Conservation (phyloP, 2,329 filamentous ascomycete genomes). For the Raffaelea ambrosiae region DNA sequence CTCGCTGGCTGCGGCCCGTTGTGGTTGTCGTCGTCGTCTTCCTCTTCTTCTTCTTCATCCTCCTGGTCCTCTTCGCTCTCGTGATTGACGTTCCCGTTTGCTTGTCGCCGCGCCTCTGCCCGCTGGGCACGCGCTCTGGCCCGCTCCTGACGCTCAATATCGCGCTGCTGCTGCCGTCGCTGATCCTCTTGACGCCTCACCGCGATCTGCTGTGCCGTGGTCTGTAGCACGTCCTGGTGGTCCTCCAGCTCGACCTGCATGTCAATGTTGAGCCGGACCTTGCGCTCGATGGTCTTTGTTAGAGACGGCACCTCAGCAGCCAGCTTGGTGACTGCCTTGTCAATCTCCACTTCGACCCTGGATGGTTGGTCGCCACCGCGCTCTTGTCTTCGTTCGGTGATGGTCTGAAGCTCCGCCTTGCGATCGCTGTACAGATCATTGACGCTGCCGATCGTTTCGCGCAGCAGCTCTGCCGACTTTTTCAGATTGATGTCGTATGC, state of each 20-base stretch:
- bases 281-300: slow-evolving; percentile 36
- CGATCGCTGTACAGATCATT: slow-evolving; percentile 36
- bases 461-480: slow-evolving; percentile 33
- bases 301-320: slow-evolving; percentile 30
- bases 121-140: slow-evolving; percentile 10
- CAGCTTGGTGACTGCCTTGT: slow-evolving; percentile 27
- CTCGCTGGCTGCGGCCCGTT: slow-evolving; percentile 14
- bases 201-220: slow-evolving; percentile 21
- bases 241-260: slow-evolving; percentile 41
- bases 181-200: slow-evolving; percentile 14
- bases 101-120: slow-evolving; percentile 7
- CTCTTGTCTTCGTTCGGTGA: slow-evolving; percentile 26
- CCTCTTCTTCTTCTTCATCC: slow-evolving; percentile 15
- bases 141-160: slow-evolving; percentile 8
- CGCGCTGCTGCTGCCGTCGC: not conserved
- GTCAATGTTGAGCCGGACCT: slow-evolving; percentile 42
- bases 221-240: slow-evolving; percentile 28
- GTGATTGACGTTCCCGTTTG: slow-evolving; percentile 6
- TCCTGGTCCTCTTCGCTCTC: slow-evolving; percentile 16
- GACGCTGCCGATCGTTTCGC: slow-evolving; percentile 32
- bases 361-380: slow-evolving; percentile 13
- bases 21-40: slow-evolving; percentile 14
- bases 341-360: slow-evolving; percentile 19
- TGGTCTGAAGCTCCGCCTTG: slow-evolving; percentile 21
- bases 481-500: slow-evolving; percentile 38